Percentiles rank a stretch among this genome's conserved stretches.
Conservation (phyloP, 306 rosid species). For the Ceratonia siliqua region DNA sequence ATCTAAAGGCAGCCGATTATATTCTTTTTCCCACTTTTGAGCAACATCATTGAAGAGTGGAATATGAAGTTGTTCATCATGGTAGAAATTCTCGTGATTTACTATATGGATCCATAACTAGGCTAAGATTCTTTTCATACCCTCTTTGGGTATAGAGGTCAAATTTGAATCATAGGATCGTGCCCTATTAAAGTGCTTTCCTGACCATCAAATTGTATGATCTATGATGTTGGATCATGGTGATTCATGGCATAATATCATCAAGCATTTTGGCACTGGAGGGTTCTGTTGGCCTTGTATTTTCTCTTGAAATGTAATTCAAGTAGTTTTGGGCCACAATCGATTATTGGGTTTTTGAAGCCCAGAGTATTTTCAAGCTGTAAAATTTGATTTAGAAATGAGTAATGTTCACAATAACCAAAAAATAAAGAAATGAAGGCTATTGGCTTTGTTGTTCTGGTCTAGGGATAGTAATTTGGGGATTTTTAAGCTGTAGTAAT, state of each 20-base stretch:
- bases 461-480: too few relatives aligned
- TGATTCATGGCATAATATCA: background rate
- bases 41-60: slow-evolving; percentile 18
- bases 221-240: slow-evolving; percentile 1
- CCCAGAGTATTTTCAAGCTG: background rate
- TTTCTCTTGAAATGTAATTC: background rate
- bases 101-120: background rate
- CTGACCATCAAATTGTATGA: background rate
- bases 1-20: background rate
- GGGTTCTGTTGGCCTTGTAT: background rate
- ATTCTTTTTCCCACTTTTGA: slow-evolving; percentile 35
- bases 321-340: background rate
- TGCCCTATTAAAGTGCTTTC: background rate
- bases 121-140: slow-evolving; percentile 1
- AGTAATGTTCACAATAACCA: background rate
- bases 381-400: background rate
- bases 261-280: background rate
- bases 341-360: background rate
- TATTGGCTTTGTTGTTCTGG: too few relatives aligned
- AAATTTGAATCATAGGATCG: background rate
- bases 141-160: background rate
- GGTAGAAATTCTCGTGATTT: slow-evolving; percentile 32
- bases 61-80: slow-evolving; percentile 33
- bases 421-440: too few relatives aligned
- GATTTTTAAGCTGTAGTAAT: too few relatives aligned